These are phyloP conservation scores for Trichomonascaceae sp. DNA, from an alignment of 1,139 yeast species.

Conservation along the genomic window DNA sequence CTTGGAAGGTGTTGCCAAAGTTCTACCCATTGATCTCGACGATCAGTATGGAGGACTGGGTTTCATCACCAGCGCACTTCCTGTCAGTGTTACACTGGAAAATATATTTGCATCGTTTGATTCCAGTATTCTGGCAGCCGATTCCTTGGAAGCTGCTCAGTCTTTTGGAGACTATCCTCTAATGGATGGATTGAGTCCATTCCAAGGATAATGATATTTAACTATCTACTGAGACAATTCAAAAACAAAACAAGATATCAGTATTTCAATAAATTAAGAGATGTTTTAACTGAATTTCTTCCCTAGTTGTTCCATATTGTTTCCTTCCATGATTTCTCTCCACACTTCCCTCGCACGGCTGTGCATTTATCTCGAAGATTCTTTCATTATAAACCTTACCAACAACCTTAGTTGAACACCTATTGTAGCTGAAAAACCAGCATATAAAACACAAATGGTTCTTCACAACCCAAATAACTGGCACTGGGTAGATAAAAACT, in stretches of 20 bases:
- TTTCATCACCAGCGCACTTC: constrained; percentile 32
- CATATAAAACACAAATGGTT: constrained; percentile 40
- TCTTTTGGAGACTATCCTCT: background rate
- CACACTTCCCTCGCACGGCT: background rate
- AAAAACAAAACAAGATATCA: background rate
- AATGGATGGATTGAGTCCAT: constrained; percentile 2
- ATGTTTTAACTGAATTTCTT: background rate
- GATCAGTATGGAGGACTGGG: constrained; percentile 34
- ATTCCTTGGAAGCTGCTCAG: constrained; percentile 8
- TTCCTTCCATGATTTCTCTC: background rate
- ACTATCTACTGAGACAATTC: background rate
- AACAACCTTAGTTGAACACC: background rate
- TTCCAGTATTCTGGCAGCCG: constrained; percentile 12
- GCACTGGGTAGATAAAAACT: constrained; percentile 99
- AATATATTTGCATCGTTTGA: constrained; percentile 12
- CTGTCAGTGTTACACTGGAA: constrained; percentile 17
- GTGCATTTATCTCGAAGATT: constrained; percentile 6
- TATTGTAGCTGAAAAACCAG: background rate
- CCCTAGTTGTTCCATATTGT: background rate
- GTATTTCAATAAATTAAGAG: background rate
- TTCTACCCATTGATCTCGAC: constrained; percentile 43
- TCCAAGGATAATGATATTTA: background rate
- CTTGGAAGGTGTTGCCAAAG: constrained; percentile 83
- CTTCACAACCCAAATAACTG: constrained; percentile 72
- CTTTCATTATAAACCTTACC: background rate